Conservation (phyloP, 495 filamentous ascomycete genomes). For the Penicillium cosmopolitanum region DNA sequence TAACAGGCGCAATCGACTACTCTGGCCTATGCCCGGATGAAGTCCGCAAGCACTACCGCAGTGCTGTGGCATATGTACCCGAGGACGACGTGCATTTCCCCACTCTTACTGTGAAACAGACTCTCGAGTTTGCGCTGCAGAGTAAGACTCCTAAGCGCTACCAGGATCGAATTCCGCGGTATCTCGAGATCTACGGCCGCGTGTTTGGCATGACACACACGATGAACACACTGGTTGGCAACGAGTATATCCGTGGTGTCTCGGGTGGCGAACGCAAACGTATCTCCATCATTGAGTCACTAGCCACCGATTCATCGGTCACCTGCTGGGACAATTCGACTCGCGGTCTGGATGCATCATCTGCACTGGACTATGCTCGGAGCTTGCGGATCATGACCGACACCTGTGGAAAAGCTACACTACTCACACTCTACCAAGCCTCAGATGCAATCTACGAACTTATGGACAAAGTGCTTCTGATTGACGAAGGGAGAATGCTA, state of each 20-base stretch:
- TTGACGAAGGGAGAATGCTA: conserved; percentile 77
- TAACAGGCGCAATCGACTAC: conserved; percentile 80
- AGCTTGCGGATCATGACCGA: conserved; percentile 79
- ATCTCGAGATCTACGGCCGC: conserved; percentile 70
- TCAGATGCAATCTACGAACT: conserved; percentile 80
- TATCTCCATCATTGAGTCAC: conserved; percentile 52
- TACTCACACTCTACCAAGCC: conserved; percentile 81
- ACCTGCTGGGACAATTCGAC: conserved; percentile 85
- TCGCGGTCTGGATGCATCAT: conserved; percentile 79
- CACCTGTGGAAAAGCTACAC: conserved; percentile 75
- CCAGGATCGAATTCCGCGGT: conserved; percentile 67
- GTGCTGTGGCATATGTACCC: conserved; percentile 80
- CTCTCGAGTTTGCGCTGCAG: conserved; percentile 77
- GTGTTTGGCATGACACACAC: conserved; percentile 89
- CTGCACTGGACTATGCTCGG: conserved; percentile 71
- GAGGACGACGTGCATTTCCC: conserved; percentile 85
- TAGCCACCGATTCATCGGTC: conserved; percentile 75
- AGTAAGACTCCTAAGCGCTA: conserved; percentile 74
- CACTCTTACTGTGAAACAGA: conserved; percentile 82
- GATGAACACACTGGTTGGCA: conserved; percentile 79
- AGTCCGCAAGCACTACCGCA: conserved; percentile 69
- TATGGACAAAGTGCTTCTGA: conserved; percentile 85
- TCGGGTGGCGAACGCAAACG: conserved; percentile 84
- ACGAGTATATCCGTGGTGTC: conserved; percentile 81
- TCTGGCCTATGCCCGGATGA: conserved; percentile 66